A percentile compares a stretch with the other conserved stretches of the same genome.
Evolutionary conservation across 202 grass and related monocot species (phyloP).

Genomic region (Musa balbisiana): DNA sequence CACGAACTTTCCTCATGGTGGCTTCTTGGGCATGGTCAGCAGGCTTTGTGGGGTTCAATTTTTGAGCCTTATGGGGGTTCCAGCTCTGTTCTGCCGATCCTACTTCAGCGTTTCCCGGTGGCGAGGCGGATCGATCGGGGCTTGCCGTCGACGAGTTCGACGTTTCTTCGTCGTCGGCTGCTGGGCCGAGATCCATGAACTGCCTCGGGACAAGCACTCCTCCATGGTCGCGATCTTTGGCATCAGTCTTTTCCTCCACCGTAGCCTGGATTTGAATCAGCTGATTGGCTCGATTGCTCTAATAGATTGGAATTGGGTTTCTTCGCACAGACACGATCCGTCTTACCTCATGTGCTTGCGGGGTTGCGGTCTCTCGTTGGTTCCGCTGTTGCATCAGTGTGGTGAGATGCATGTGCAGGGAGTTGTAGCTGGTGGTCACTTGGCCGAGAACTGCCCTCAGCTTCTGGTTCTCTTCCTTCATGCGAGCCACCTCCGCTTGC

Average conservation of each 20-base stretch:
- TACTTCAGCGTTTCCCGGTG: conserved; percentile 21
- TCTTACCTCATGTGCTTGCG: not conserved
- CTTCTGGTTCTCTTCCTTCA: conserved; percentile 91
- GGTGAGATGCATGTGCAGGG: conserved; percentile 66
- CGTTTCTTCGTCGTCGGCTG: conserved; percentile 28
- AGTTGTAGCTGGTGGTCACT: conserved; percentile 66
- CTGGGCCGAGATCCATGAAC: conserved; percentile 41
- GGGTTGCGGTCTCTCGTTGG: not conserved
- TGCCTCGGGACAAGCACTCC: conserved; percentile 37
- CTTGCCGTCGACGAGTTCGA: conserved; percentile 87
- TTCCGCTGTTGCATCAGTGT: conserved; percentile 52
- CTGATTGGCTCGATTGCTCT: no score
- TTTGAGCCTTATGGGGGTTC: conserved; percentile 12
- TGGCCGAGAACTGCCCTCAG: conserved; percentile 63
- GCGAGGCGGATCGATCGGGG: conserved; percentile 35
- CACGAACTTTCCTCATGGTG: conserved; percentile 84
- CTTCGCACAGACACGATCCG: not conserved
- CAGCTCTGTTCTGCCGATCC: conserved; percentile 11
- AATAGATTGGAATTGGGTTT: no score
- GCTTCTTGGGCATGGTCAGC: conserved; percentile 44
- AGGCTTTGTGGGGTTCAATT: conserved; percentile 18
- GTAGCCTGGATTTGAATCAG: not conserved
- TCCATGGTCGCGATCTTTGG: not conserved
- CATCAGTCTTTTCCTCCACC: conserved; percentile 21
- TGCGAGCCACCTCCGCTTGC: conserved; percentile 57